Base-by-base conservation (phyloP, 805 yeast genomes). In the Saturnispora gosingensis region DNA sequence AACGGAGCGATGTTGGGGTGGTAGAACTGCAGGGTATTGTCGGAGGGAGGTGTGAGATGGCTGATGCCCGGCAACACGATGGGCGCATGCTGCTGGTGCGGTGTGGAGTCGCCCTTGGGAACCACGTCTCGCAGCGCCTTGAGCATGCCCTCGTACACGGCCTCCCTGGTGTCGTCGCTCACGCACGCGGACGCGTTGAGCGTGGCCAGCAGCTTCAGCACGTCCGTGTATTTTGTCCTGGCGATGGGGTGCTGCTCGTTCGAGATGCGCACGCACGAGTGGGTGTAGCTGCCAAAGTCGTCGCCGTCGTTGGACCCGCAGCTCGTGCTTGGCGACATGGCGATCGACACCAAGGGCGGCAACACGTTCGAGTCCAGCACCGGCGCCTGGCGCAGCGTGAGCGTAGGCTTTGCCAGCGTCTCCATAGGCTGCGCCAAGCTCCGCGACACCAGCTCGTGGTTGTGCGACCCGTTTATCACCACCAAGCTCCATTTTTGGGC, bases 401-500 rank as follows among this genome's bases (percentile, higher is more conserved):
- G 42, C 15, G 13, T 8, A 16, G 42, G 42, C 13, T 38, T 38
- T 13, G 42, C 15, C 34, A 30, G 34, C 13, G 34, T 30, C n/a
- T 15, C 7, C 9, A 20, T 22, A 20, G 43, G 13, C 16, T 9
- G 10, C 13, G 9, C 7, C 25, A 8, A 6, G 25, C 13, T 18
- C 20, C 1, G 15, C 13, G 20, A 10, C 5, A 18, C 24, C 22
- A 76, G 52, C 2, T 71, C 70, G 61, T 82, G 88, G 55, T 83
- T 76, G 63, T 82, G 88, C 5, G 64, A 62, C 56, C 79, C 82
- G 62, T 79, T 78, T 36, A 82, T 73, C 16, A 82, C 77, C 20
- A 78, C 83, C 32, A 82, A 68, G 15, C 78, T 69, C 88, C 88
- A 82, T 50, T 69, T 66, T 53, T 72, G 67, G 35, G 76, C 70